Evolutionary conservation across 2,329 filamentous ascomycete genomes (phyloP), one percentile per base, ranked within the genome.

Genomic region (Truncatella angustata): DNA sequence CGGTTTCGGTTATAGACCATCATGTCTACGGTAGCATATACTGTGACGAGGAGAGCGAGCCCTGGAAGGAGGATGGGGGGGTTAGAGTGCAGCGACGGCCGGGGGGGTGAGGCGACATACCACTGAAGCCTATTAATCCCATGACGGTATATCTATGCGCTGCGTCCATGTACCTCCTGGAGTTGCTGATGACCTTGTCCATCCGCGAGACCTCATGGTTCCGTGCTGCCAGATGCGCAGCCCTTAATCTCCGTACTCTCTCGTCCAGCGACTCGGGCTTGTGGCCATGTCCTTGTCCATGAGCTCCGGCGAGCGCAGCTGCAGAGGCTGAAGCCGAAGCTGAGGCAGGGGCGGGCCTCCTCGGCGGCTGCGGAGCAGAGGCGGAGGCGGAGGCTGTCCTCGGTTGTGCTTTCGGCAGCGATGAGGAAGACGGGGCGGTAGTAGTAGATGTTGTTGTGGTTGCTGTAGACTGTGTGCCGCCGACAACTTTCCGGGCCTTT

Each of bases 231-330:
- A 84, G 76, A 66, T 87, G 85, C 55, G 86, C 84, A 42, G 84
- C 84, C 50, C 87, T 78, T 62, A 90, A 72, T 54, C 87, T 78
- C 57, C 82, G 79, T 32, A 90, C 86, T 61, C 85, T 84, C 71
- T 90, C 81, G 66, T 84, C 82, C 46, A 87, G 81, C 2, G 85
- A 87, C 71, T 90, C 86, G 56, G 73, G 56, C 12, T 50, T 49
- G 68, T 52, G 63, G 51, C 7, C 63, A 26, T n/a, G n/a, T n/a
- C n/a, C n/a, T n/a, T n/a, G n/a, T n/a, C n/a, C n/a, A n/a, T n/a
- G n/a, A n/a, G n/a, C n/a, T n/a, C n/a, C n/a, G n/a, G n/a, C n/a
- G n/a, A n/a, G n/a, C n/a, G n/a, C n/a, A n/a, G n/a, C n/a, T n/a
- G n/a, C n/a, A n/a, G n/a, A n/a, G n/a, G n/a, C n/a, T n/a, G n/a